These are phyloP conservation scores for Leccinum subtestaceum DNA, from an alignment of 768 basidiomycete genomes.

Conservation along the genomic window DNA sequence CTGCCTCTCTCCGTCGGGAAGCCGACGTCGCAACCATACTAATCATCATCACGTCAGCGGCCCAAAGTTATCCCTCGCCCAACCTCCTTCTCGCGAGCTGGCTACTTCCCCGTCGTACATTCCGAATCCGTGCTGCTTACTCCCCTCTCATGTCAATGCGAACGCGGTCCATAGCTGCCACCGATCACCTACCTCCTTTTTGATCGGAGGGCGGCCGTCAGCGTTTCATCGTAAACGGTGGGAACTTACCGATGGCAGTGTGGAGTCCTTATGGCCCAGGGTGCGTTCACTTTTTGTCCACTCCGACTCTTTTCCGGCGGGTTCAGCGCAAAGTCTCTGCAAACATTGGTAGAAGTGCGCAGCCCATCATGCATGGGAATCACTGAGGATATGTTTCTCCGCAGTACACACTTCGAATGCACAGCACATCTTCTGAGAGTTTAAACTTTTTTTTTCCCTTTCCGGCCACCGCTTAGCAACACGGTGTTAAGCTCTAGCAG, in stretches of 20 bases:
- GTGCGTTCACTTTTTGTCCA: neutral
- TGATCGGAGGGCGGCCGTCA: constrained; percentile 22
- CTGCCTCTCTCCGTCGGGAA: constrained; percentile 24
- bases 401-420: constrained; percentile 4
- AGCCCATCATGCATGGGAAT: neutral
- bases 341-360: neutral
- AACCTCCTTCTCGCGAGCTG: neutral
- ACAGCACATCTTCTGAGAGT: neutral
- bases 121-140: neutral
- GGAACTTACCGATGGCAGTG: constrained; percentile 7
- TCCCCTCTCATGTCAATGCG: constrained; percentile 9
- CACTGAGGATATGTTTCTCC: constrained; percentile 3
- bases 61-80: too few relatives aligned
- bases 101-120: neutral
- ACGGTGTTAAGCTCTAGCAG: neutral
- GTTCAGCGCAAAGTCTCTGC: neutral
- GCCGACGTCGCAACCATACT: constrained; percentile 8
- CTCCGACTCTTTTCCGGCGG: neutral
- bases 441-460: neutral
- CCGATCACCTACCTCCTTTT: constrained; percentile 22
- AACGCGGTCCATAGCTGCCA: constrained; percentile 23
- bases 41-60: constrained; percentile 19
- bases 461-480: neutral
- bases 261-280: neutral
- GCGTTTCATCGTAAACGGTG: constrained; percentile 4